These are phyloP conservation scores for Entamoeba nuttalli DNA, from an alignment of 208 protist genomes.

Conservation along the genomic window DNA sequence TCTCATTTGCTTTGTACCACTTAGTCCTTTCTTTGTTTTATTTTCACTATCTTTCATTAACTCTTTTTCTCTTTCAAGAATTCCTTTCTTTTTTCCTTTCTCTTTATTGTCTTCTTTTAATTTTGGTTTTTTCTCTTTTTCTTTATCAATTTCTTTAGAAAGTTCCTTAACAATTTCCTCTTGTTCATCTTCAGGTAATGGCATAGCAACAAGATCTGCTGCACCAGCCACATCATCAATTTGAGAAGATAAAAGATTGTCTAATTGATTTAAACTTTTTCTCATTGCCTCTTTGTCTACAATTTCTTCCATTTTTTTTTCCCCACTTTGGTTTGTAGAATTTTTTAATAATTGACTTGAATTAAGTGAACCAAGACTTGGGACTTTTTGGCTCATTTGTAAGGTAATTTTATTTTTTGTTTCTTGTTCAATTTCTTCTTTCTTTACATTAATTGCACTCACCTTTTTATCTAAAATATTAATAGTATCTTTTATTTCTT, in stretches of 20 bases:
- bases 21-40: not conserved
- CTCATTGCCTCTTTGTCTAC: not conserved
- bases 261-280: too few relatives aligned
- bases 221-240: too few relatives aligned
- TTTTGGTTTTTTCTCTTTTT: not conserved
- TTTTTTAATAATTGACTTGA: too few relatives aligned
- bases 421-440: not conserved
- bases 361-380: too few relatives aligned
- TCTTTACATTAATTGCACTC: not conserved
- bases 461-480: not conserved
- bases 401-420: too few relatives aligned
- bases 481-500: too few relatives aligned
- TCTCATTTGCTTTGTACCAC: not conserved
- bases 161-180: too few relatives aligned
- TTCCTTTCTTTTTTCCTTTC: not conserved
- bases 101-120: not conserved
- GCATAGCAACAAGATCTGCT: too few relatives aligned
- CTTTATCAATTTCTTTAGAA: not conserved
- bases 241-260: too few relatives aligned
- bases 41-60: not conserved
- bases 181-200: too few relatives aligned
- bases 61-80: not conserved
- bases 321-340: not conserved
- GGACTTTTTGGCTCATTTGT: too few relatives aligned
- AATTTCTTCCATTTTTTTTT: not conserved